Percentiles rank a stretch among this genome's conserved stretches.
Evolutionary conservation across 352 stramenopile genomes (phyloP).

Genomic region (Hyaloperonospora arabidopsidis): DNA sequence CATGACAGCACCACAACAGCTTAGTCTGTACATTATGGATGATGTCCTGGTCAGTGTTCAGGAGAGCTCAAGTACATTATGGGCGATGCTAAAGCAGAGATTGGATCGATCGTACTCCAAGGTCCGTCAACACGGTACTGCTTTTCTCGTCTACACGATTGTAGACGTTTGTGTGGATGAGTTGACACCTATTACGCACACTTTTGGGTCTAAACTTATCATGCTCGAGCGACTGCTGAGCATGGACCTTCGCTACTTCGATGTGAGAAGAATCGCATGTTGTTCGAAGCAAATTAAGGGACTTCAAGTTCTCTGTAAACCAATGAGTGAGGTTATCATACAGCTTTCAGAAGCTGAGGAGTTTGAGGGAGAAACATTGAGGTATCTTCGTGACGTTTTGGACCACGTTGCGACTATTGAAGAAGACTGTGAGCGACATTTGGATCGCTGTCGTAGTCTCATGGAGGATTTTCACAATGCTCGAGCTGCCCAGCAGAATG

Average conservation of each 20-base stretch:
- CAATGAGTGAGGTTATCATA: constrained; percentile 54
- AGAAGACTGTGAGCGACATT: constrained; percentile 72
- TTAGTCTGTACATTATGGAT: constrained; percentile 69
- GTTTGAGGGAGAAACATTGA: constrained; percentile 55
- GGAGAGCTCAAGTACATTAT: constrained; percentile 37
- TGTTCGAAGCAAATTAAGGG: constrained; percentile 64
- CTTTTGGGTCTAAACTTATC: constrained; percentile 58
- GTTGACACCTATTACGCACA: constrained; percentile 63
- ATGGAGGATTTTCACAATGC: constrained; percentile 65
- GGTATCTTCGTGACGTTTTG: constrained; percentile 80
- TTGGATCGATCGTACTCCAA: constrained; percentile 78
- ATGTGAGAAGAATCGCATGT: constrained; percentile 42
- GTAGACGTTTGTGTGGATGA: constrained; percentile 79
- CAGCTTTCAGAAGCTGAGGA: constrained; percentile 66
- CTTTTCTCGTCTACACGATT: constrained; percentile 72
- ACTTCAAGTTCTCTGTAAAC: constrained; percentile 71
- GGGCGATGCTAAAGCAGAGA: constrained; percentile 46
- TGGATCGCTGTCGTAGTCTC: constrained; percentile 58
- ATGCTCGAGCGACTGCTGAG: constrained; percentile 59
- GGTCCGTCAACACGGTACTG: constrained; percentile 61
- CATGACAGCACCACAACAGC: constrained; percentile 66
- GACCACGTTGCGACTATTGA: constrained; percentile 76
- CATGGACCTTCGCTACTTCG: constrained; percentile 52
- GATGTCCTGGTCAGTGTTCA: constrained; percentile 73
- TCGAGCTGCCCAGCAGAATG: constrained; percentile 53